A percentile compares a stretch with the other conserved stretches of the same genome.
Evolutionary conservation across 2,329 filamentous ascomycete genomes (phyloP).

Genomic region (Lecanicillium sp.): DNA sequence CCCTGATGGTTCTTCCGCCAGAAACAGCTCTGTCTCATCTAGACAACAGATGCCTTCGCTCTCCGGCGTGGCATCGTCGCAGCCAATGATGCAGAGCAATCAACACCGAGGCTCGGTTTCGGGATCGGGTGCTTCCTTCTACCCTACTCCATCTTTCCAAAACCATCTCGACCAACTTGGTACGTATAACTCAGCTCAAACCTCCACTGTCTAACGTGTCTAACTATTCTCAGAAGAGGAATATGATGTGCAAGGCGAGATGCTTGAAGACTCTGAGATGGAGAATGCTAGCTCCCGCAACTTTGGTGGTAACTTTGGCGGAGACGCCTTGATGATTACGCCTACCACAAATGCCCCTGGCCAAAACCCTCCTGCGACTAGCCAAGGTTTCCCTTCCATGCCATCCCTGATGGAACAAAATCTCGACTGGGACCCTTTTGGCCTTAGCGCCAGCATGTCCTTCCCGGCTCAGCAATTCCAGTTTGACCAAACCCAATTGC

Average conservation of each 20-base stretch:
- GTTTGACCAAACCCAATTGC: conserved; percentile 51
- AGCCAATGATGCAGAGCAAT: conserved; percentile 21
- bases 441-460: conserved; percentile 88
- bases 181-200: conserved; percentile 55
- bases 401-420: conserved; percentile 65
- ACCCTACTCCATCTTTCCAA: conserved; percentile 75
- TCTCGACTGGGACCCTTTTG: conserved; percentile 88
- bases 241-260: conserved; percentile 83
- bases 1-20: conserved; percentile 40
- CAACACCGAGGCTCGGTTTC: conserved; percentile 26
- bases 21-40: conserved; percentile 23
- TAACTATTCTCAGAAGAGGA: conserved; percentile 87
- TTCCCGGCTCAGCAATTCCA: conserved; percentile 79
- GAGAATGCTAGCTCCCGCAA: conserved; percentile 62
- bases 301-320: conserved; percentile 40
- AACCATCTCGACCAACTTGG: conserved; percentile 94
- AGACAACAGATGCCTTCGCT: conserved; percentile 24
- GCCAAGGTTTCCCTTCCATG: conserved; percentile 52
- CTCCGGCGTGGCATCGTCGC: conserved; percentile 16
- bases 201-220: conserved; percentile 60
- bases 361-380: conserved; percentile 22
- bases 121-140: conserved; percentile 50
- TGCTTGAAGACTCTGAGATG: conserved; percentile 75
- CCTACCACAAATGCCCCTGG: conserved; percentile 21
- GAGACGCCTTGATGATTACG: conserved; percentile 35